phyloP scores from a whole-genome alignment of 2,329 filamentous ascomycete species.

The Neofusicoccum parvum region DNA sequence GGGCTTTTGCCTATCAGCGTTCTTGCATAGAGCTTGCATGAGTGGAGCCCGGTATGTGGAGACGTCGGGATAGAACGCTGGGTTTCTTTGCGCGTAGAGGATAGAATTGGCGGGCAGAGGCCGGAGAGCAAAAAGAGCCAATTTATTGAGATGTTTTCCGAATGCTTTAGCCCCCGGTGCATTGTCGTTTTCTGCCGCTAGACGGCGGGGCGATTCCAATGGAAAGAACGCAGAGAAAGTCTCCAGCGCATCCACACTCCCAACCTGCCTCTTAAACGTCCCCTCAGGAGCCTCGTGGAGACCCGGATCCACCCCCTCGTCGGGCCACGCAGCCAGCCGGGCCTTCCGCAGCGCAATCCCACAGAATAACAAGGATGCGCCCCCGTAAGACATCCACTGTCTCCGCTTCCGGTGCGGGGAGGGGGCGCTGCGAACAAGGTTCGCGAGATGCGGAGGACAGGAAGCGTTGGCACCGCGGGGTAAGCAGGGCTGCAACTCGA shows the following conservation, averaged over 20 bases:
- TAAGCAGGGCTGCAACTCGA: neutral
- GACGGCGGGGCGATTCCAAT: too few species aligned
- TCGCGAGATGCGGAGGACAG: neutral
- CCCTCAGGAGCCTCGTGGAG: neutral
- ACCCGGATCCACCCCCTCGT: neutral
- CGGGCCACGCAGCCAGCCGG: neutral
- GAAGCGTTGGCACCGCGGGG: conserved; percentile 5
- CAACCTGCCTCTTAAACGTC: too few species aligned
- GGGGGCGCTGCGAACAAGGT: too few species aligned
- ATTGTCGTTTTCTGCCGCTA: too few species aligned
- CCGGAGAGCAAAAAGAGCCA: neutral
- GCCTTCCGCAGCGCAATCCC: neutral
- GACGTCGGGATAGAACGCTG: neutral
- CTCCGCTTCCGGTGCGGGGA: too few species aligned
- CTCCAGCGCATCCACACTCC: too few species aligned
- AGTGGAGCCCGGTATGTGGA: neutral
- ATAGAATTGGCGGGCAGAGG: neutral
- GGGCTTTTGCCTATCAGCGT: too few species aligned
- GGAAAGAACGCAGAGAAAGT: too few species aligned
- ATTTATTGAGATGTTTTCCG: too few species aligned
- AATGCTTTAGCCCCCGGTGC: too few species aligned
- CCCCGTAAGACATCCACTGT: too few species aligned
- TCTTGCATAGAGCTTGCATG: neutral
- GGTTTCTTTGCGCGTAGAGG: neutral
- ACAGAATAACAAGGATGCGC: too few species aligned